These are phyloP conservation scores for Cladosporium halotolerans DNA, from an alignment of 2,329 filamentous ascomycete genomes.

Conservation along the genomic window DNA sequence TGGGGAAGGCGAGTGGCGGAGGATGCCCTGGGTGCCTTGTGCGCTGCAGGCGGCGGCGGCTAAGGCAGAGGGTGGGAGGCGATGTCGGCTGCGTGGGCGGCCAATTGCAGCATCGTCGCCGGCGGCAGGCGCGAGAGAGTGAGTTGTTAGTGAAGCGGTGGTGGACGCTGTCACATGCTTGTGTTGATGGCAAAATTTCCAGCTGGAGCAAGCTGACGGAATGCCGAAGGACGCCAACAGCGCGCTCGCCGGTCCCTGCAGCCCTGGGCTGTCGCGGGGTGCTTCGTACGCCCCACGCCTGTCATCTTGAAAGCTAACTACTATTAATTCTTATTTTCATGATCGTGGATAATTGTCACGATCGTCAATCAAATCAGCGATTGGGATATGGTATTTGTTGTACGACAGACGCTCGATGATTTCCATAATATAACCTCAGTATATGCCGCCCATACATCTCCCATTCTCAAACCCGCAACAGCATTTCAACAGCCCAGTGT, in stretches of 20 bases:
- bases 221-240: neutral
- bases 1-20: too few species aligned
- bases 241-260: neutral
- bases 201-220: neutral
- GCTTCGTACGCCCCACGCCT: neutral
- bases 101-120: conserved; percentile 2
- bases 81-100: neutral
- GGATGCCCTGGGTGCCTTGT: neutral
- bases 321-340: too few species aligned
- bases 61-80: neutral
- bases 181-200: conserved; percentile 3
- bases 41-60: neutral
- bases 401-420: too few species aligned
- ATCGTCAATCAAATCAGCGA: too few species aligned
- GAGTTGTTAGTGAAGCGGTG: neutral
- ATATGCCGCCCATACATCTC: neutral
- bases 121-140: neutral
- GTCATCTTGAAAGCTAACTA: too few species aligned
- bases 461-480: neutral
- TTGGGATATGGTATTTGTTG: too few species aligned
- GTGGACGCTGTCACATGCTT: conserved; percentile 7
- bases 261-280: neutral
- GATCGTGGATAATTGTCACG: too few species aligned
- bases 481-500: neutral
- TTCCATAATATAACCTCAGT: neutral